Evolutionary conservation across 2,329 filamentous ascomycete genomes (phyloP).

Genomic region (Aureobasidium sp.): DNA sequence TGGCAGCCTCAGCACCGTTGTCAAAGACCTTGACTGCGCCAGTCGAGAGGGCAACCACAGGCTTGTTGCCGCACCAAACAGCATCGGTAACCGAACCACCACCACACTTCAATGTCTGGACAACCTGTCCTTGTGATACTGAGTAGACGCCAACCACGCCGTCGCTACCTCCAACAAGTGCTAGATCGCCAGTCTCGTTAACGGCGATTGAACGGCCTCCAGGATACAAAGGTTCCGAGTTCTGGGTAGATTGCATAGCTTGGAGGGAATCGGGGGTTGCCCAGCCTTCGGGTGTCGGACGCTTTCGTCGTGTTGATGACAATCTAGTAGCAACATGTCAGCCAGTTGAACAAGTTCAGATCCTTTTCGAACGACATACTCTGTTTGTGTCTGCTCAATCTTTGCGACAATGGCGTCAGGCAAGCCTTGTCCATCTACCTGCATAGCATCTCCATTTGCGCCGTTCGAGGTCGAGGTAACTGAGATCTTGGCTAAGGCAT

Average conservation of each 20-base stretch:
- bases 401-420: conserved; percentile 62
- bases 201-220: conserved; percentile 51
- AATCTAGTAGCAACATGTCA: conserved; percentile 47
- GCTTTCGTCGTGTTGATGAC: conserved; percentile 82
- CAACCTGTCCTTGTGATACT: conserved; percentile 64
- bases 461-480: conserved; percentile 47
- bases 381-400: conserved; percentile 72
- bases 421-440: conserved; percentile 73
- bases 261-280: conserved; percentile 64
- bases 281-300: conserved; percentile 78
- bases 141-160: conserved; percentile 73
- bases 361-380: conserved; percentile 47
- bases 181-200: conserved; percentile 54
- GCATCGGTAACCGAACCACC: conserved; percentile 60
- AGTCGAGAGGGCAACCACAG: conserved; percentile 64
- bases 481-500: conserved; percentile 78
- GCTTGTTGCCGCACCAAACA: conserved; percentile 57
- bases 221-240: conserved; percentile 51
- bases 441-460: conserved; percentile 74
- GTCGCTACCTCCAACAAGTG: conserved; percentile 65
- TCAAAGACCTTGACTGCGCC: conserved; percentile 76
- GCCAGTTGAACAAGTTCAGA: conserved; percentile 1
- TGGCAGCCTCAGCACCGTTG: conserved; percentile 57
- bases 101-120: conserved; percentile 56
- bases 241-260: conserved; percentile 45